A percentile compares a stretch with the other conserved stretches of the same genome.
phyloP scores from a whole-genome alignment of 2,329 filamentous ascomycete species.

The Hypoxylon sp. region DNA sequence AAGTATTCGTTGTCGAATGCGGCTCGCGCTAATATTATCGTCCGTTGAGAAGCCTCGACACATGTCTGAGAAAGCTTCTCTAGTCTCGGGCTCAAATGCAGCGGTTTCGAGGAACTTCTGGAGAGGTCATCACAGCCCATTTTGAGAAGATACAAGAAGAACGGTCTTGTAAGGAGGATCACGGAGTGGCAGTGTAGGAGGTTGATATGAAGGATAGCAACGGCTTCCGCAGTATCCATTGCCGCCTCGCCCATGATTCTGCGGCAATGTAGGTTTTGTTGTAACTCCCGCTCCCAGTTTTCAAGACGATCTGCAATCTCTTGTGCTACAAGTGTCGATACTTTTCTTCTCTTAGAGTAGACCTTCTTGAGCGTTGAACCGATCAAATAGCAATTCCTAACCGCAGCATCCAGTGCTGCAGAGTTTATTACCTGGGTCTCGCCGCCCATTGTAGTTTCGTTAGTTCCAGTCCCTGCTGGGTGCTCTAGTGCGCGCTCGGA shows the following conservation, averaged over 20 bases:
- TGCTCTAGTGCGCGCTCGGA: constrained; percentile 63
- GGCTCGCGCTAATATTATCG: constrained; percentile 63
- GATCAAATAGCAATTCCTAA: constrained; percentile 71
- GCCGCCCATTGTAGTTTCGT: constrained; percentile 29
- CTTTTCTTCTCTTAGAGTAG: constrained; percentile 72
- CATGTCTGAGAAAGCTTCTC: constrained; percentile 67
- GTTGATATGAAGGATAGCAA: constrained; percentile 74
- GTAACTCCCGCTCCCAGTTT: constrained; percentile 65
- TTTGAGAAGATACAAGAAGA: constrained; percentile 72
- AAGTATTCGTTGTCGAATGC: constrained; percentile 63
- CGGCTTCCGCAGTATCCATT: constrained; percentile 63
- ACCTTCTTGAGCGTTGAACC: constrained; percentile 71
- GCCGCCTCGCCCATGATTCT: constrained; percentile 61
- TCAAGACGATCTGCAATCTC: constrained; percentile 70
- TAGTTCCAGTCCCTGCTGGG: constrained; percentile 26
- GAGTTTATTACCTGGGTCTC: constrained; percentile 51
- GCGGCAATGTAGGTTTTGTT: constrained; percentile 65
- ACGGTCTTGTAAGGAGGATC: constrained; percentile 74
- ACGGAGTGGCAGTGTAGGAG: constrained; percentile 74
- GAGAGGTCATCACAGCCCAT: constrained; percentile 55
- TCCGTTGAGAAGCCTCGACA: constrained; percentile 65
- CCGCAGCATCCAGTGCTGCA: constrained; percentile 65
- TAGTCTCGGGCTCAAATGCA: constrained; percentile 56
- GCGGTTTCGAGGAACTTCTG: constrained; percentile 50
- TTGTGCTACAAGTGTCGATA: constrained; percentile 70